A percentile compares a stretch with the other conserved stretches of the same genome.
These are phyloP conservation scores for Apiospora kogelbergensis DNA, from an alignment of 2,329 filamentous ascomycete genomes.

Conservation along the genomic window DNA sequence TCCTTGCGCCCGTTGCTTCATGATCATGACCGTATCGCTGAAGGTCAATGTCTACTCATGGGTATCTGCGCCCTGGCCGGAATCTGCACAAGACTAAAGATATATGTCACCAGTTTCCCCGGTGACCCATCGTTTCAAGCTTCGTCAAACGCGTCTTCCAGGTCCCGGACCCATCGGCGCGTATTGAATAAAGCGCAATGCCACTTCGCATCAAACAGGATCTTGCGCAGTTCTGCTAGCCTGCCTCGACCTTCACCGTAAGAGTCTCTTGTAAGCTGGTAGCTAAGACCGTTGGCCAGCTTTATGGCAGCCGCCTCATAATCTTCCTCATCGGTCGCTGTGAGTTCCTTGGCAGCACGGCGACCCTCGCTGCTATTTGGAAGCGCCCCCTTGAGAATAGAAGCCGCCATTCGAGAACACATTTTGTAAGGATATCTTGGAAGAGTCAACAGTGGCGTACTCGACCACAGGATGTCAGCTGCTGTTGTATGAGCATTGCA, in stretches of 20 bases:
- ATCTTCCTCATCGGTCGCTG: conserved; percentile 73
- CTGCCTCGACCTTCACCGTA: conserved; percentile 63
- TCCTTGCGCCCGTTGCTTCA: conserved; percentile 4
- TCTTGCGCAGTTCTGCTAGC: conserved; percentile 73
- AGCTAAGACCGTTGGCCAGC: conserved; percentile 64
- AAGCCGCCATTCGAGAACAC: conserved; percentile 97
- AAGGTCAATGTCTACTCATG: not conserved
- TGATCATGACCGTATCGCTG: not conserved
- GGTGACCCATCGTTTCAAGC: conserved; percentile 86
- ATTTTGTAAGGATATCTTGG: conserved; percentile 97
- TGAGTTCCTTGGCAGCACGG: conserved; percentile 70
- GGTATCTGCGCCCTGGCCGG: not conserved
- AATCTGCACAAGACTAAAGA: conserved; percentile 42
- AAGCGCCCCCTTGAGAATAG: conserved; percentile 85
- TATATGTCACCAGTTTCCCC: conserved; percentile 93
- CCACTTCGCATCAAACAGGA: conserved; percentile 84
- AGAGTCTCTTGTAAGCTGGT: conserved; percentile 44
- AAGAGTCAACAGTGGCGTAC: conserved; percentile 86
- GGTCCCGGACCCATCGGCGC: conserved; percentile 81
- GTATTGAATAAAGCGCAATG: conserved; percentile 89
- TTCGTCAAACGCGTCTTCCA: conserved; percentile 84
- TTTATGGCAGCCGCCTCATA: conserved; percentile 79
- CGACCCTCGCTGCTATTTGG: conserved; percentile 69
- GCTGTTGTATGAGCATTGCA: conserved; percentile 98
- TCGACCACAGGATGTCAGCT: conserved; percentile 94